Base-by-base conservation (phyloP, 2,329 filamentous ascomycete genomes). In the Chrysosporium keratinophilum region DNA sequence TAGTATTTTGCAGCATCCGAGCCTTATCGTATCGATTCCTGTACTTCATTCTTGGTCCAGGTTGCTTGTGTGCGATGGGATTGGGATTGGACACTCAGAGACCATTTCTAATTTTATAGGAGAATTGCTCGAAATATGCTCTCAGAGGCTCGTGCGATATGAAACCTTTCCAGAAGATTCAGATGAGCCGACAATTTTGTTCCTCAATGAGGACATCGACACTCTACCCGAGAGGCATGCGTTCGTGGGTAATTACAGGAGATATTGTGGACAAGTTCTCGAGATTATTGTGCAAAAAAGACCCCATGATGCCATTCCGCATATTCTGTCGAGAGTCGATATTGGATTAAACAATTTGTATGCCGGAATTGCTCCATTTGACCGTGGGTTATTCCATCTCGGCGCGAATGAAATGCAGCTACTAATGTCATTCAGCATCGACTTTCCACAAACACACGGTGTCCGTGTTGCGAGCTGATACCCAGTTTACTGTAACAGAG, bases 211-310 rank as follows among this genome's bases (percentile, higher is more conserved):
- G 64, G 93, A 98, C 65, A 94, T 95, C 54, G 93, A 98, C 64
- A 97, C 91, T 0, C 76, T 91, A 17, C 93, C 93, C 0, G 93
- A 98, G 67, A 81, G 89, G 20, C 93, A 98, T 70, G 88, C 89
- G 0, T 98, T 98, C 67, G 78, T 97, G 10, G 89, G 91, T 3
- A 97, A 98, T 65, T 98, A 98, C 68, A 80, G 93, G 39, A 81
- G 93, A 56, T 97, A 95, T 64, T 93, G 89, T 67, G 83, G 84
- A 2, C 84, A 87, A 56, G 80, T 96, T 23, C 88, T 98, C 53
- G 91, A 97, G 69, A 79, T 79, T 14, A 88, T 97, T 58, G 88
- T 94, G 19, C 80, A 87, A 59, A 79, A 87, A 60, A 86, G 88
- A 61, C 82, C 90, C 2, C 80, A 86, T 49, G 90, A 96, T 57